These are phyloP conservation scores for Vitis vinifera DNA, from an alignment of 164 flowering plant genomes.

Conservation along the genomic window DNA sequence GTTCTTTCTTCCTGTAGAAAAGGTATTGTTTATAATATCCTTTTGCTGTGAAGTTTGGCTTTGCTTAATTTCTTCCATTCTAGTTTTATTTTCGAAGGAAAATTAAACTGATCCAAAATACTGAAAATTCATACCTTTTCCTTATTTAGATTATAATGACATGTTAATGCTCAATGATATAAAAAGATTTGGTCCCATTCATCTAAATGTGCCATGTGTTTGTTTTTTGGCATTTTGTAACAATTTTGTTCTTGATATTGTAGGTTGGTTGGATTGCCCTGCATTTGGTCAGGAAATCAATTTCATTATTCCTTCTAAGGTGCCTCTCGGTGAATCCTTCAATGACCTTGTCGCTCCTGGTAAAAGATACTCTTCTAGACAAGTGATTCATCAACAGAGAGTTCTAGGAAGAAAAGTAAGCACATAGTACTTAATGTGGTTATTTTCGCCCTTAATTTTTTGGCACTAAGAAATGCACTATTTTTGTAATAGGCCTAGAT, in stretches of 20 bases:
- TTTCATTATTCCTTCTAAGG: conserved; percentile 82
- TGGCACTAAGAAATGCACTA: neutral
- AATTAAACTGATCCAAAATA: neutral
- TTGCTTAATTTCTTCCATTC: no score
- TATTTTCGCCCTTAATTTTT: neutral
- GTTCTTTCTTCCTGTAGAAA: no score
- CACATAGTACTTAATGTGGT: conserved; percentile 1
- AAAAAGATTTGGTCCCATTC: neutral
- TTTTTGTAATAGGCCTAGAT: neutral
- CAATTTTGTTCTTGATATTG: conserved; percentile 9
- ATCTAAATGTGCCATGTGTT: neutral
- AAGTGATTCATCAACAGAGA: conserved; percentile 82
- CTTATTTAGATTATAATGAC: neutral
- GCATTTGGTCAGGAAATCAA: conserved; percentile 59
- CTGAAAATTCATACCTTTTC: neutral
- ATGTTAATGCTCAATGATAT: no score
- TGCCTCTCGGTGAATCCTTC: conserved; percentile 80
- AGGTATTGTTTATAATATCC: no score
- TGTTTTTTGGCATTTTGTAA: neutral
- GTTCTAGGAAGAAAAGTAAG: conserved; percentile 68
- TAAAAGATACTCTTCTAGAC: conserved; percentile 84
- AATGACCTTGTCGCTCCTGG: conserved; percentile 74
- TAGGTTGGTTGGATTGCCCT: conserved; percentile 98
- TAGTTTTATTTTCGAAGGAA: neutral
- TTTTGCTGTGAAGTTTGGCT: neutral